Evolutionary conservation across 306 rosid species (phyloP).

Genomic region (Malus orientalis): DNA sequence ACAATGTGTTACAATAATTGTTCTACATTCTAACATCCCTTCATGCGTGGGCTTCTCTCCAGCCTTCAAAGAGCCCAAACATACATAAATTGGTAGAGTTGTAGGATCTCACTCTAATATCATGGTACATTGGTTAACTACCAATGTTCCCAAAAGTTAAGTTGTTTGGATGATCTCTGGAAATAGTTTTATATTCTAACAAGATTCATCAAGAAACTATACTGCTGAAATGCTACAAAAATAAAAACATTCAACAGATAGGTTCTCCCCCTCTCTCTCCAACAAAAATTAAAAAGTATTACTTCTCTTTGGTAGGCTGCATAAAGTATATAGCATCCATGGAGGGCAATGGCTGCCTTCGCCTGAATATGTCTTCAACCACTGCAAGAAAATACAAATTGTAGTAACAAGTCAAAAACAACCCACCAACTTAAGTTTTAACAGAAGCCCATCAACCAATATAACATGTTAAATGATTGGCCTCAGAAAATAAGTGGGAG

Average conservation of each 20-base stretch:
- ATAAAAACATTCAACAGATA: background rate
- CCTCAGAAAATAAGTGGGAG: background rate
- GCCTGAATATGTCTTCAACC: constrained; percentile 93
- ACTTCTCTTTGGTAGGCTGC: constrained; percentile 92
- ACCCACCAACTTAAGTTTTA: background rate
- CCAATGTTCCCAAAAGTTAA: background rate
- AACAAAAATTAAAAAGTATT: constrained; percentile 21
- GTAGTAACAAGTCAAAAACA: background rate
- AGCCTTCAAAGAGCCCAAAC: background rate
- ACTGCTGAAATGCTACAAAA: background rate
- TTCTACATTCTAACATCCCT: background rate
- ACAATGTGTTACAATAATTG: background rate
- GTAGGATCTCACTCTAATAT: background rate
- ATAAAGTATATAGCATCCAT: constrained; percentile 97
- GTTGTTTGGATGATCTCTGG: background rate
- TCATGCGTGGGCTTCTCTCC: background rate
- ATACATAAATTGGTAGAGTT: background rate
- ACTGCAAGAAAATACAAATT: constrained; percentile 43
- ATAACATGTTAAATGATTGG: background rate
- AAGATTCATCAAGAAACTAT: background rate
- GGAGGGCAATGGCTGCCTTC: constrained; percentile 89
- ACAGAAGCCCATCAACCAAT: background rate
- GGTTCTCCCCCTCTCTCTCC: background rate
- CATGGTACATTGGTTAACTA: background rate
- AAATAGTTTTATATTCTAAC: background rate